These are phyloP conservation scores for Fusarium hainanense DNA, from an alignment of 2,329 filamentous ascomycete genomes.

Conservation along the genomic window DNA sequence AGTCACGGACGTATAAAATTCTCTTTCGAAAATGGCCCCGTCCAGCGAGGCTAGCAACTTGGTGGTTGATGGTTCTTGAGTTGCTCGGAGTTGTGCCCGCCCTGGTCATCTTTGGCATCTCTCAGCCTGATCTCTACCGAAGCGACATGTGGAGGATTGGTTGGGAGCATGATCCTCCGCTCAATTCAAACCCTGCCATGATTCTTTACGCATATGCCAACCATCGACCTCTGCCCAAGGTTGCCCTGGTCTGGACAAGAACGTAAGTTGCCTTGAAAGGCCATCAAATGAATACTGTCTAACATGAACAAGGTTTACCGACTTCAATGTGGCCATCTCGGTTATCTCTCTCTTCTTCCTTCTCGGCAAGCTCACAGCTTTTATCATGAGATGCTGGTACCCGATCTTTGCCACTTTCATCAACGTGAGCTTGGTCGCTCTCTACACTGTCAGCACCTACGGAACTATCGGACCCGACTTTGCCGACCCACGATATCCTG, in stretches of 20 bases:
- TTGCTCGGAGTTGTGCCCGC: constrained; percentile 72
- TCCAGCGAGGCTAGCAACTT: constrained; percentile 63
- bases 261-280: constrained; percentile 64
- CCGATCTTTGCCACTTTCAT: constrained; percentile 71
- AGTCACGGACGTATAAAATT: constrained; percentile 59
- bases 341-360: constrained; percentile 81
- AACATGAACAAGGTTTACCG: constrained; percentile 68
- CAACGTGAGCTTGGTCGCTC: constrained; percentile 66
- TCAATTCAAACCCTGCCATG: constrained; percentile 78
- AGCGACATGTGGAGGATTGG: constrained; percentile 80
- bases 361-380: constrained; percentile 74
- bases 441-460: constrained; percentile 75
- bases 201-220: constrained; percentile 81
- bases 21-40: constrained; percentile 69
- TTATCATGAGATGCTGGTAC: constrained; percentile 77
- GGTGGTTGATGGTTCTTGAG: constrained; percentile 73
- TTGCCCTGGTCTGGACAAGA: constrained; percentile 78
- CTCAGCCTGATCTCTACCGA: constrained; percentile 78
- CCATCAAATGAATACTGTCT: background rate
- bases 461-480: constrained; percentile 80
- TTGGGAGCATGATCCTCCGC: constrained; percentile 66
- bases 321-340: constrained; percentile 81
- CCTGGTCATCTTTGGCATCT: constrained; percentile 77
- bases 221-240: constrained; percentile 68
- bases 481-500: constrained; percentile 71